Percentiles rank a stretch among this genome's conserved stretches.
phyloP scores from a whole-genome alignment of 2,329 filamentous ascomycete genomes.

The Decorospora gaudefroyi region DNA sequence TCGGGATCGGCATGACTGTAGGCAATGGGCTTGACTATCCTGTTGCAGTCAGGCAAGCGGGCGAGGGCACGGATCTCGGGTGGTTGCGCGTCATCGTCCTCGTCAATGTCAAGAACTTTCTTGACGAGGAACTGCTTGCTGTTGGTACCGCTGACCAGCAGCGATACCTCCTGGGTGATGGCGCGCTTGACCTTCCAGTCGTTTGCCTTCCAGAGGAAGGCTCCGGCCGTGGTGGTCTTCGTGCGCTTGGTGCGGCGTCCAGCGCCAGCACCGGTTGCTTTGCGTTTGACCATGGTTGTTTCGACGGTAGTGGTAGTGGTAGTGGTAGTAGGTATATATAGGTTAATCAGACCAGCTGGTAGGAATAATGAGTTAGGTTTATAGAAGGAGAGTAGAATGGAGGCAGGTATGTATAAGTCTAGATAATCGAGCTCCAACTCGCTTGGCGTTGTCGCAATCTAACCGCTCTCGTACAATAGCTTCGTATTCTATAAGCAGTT shows the following conservation, averaged over 20 bases:
- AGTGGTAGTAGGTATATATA: background rate
- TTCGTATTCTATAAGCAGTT: too few species aligned
- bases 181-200: conserved; percentile 6
- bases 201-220: conserved; percentile 13
- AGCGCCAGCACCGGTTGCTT: conserved; percentile 1
- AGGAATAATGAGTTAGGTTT: background rate
- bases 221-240: background rate
- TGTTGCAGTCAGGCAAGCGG: conserved; percentile 24
- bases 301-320: too few species aligned
- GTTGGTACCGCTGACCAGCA: conserved; percentile 12
- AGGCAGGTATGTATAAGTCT: background rate
- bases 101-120: conserved; percentile 19
- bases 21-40: conserved; percentile 24
- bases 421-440: background rate
- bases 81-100: conserved; percentile 9
- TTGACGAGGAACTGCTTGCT: conserved; percentile 20
- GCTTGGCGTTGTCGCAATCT: too few species aligned
- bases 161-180: background rate
- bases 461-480: too few species aligned
- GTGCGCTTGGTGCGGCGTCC: background rate
- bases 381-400: background rate
- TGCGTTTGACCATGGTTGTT: conserved; percentile 11
- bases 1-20: conserved; percentile 13
- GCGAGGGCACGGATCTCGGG: conserved; percentile 19
- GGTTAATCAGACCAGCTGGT: background rate